These are phyloP conservation scores for Aspergillus sp. DNA, from an alignment of 2,329 filamentous ascomycete genomes.

Conservation along the genomic window DNA sequence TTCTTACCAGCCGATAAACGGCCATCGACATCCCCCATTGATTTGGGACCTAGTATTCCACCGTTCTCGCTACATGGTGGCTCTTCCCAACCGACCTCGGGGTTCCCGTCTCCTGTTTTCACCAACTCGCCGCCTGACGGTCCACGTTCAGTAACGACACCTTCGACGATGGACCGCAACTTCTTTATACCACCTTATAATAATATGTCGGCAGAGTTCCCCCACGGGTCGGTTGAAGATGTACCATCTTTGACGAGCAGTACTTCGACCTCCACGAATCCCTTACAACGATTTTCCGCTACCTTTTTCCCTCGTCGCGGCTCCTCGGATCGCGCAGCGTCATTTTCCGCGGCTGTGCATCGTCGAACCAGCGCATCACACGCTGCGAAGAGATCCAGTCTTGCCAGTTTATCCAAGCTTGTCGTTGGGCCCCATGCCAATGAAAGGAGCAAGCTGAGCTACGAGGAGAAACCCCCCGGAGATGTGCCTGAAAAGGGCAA, in stretches of 20 bases:
- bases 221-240: slow-evolving; percentile 42
- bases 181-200: slow-evolving; percentile 28
- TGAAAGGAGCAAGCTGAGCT: slow-evolving; percentile 40
- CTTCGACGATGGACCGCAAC: slow-evolving; percentile 36
- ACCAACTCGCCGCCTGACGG: slow-evolving; percentile 37
- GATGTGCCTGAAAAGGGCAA: slow-evolving; percentile 35
- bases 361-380: slow-evolving; percentile 35
- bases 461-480: slow-evolving; percentile 38
- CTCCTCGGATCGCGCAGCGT: slow-evolving; percentile 39
- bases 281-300: slow-evolving; percentile 37
- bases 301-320: slow-evolving; percentile 36
- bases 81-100: slow-evolving; percentile 32
- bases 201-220: slow-evolving; percentile 32
- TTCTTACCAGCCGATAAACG: slow-evolving; percentile 33
- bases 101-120: slow-evolving; percentile 41
- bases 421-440: slow-evolving; percentile 36
- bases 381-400: slow-evolving; percentile 40
- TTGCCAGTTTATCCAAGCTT: slow-evolving; percentile 44
- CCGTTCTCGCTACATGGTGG: slow-evolving; percentile 34
- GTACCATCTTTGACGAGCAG: slow-evolving; percentile 46
- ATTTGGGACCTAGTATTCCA: slow-evolving; percentile 33
- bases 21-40: slow-evolving; percentile 36
- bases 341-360: slow-evolving; percentile 35
- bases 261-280: slow-evolving; percentile 42
- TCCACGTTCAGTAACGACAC: slow-evolving; percentile 35